Percentiles rank a stretch among this genome's conserved stretches.
These are phyloP conservation scores for Lipomyces yamanashiensis DNA, from an alignment of 805 yeast species.

Conservation along the genomic window DNA sequence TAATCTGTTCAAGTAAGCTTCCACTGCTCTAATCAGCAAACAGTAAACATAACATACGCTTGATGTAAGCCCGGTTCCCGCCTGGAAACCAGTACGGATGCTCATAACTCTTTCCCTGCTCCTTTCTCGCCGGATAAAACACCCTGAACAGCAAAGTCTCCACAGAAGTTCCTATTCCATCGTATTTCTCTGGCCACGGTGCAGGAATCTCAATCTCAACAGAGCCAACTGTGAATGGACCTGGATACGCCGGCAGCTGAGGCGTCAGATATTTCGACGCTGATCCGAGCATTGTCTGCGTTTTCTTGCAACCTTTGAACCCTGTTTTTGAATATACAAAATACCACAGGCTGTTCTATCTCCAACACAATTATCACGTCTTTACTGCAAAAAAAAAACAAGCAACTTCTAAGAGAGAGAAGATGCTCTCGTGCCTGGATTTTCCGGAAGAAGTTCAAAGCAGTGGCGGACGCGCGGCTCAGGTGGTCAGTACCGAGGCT, in stretches of 20 bases:
- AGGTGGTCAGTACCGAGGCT: slow-evolving; percentile 4
- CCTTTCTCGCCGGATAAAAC: slow-evolving; percentile 34
- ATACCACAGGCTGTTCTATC: no score
- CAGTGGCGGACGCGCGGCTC: slow-evolving; percentile 12
- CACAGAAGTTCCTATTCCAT: slow-evolving; percentile 24
- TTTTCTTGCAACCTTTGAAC: no score
- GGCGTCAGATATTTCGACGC: slow-evolving; percentile 34
- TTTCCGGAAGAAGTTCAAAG: not conserved
- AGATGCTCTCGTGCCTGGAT: no score
- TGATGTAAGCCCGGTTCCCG: slow-evolving; percentile 25
- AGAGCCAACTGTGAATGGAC: slow-evolving; percentile 38
- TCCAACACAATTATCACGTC: no score
- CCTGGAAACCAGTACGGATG: slow-evolving; percentile 37
- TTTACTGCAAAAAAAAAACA: not conserved
- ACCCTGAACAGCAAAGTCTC: slow-evolving; percentile 37
- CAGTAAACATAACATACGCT: slow-evolving; percentile 7
- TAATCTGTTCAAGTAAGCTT: slow-evolving; percentile 3
- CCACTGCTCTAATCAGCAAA: not conserved
- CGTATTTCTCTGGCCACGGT: slow-evolving; percentile 32
- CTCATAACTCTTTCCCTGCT: not conserved
- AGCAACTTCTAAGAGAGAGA: not conserved
- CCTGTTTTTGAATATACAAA: no score
- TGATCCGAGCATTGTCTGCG: not conserved
- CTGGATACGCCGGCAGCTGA: slow-evolving; percentile 34
- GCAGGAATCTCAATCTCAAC: slow-evolving; percentile 36